phyloP scores from a whole-genome alignment of 768 basidiomycete species.

The Russula foetens region DNA sequence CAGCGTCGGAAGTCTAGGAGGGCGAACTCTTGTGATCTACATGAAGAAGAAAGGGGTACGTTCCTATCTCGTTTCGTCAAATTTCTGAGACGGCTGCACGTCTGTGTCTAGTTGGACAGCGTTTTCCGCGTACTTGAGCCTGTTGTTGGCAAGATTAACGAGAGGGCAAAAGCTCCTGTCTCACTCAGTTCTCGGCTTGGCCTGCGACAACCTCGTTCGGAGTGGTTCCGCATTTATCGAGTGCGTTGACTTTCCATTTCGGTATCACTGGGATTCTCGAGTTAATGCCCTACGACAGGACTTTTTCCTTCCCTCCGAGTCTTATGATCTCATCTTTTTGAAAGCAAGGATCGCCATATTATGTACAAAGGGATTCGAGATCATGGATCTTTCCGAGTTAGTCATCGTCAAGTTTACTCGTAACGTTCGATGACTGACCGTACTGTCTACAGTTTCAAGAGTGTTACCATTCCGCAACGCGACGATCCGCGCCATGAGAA shows the following conservation, averaged over 20 bases:
- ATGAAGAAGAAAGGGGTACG: slow-evolving; percentile 90
- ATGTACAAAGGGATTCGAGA: slow-evolving; percentile 92
- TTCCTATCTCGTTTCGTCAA: slow-evolving; percentile 16
- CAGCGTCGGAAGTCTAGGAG: slow-evolving; percentile 80
- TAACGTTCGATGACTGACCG: background rate
- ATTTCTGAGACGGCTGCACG: slow-evolving; percentile 12
- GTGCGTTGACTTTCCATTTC: slow-evolving; percentile 25
- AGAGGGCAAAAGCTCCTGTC: slow-evolving; percentile 60
- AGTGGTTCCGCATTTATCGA: slow-evolving; percentile 93
- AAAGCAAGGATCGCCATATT: slow-evolving; percentile 91
- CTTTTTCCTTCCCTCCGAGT: slow-evolving; percentile 89
- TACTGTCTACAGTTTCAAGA: slow-evolving; percentile 54
- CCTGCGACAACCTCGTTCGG: slow-evolving; percentile 71
- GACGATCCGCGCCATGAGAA: slow-evolving; percentile 60
- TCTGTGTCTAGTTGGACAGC: slow-evolving; percentile 54
- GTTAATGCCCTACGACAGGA: slow-evolving; percentile 35
- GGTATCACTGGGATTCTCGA: background rate
- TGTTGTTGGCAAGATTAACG: slow-evolving; percentile 82
- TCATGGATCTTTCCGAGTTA: slow-evolving; percentile 92
- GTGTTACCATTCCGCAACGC: slow-evolving; percentile 80
- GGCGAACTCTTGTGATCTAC: slow-evolving; percentile 85
- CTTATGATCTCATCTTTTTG: slow-evolving; percentile 85
- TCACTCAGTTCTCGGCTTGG: slow-evolving; percentile 68
- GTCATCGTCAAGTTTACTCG: slow-evolving; percentile 25
- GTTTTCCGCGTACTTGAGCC: slow-evolving; percentile 98